These are phyloP conservation scores for Neltuma alba DNA, from an alignment of 306 rosid genomes.

Conservation along the genomic window DNA sequence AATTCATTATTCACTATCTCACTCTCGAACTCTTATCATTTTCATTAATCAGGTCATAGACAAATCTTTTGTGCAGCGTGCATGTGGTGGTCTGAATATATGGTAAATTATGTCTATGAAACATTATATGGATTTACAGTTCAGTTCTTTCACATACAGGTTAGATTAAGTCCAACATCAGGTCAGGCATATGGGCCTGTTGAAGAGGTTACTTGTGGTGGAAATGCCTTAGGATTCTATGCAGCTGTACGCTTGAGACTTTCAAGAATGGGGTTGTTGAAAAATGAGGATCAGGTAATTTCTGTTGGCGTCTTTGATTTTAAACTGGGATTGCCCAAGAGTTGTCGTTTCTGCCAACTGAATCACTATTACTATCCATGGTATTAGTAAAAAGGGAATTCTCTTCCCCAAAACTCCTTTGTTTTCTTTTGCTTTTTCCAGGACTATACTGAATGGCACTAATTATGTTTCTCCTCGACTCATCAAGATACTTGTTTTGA, in stretches of 20 bases:
- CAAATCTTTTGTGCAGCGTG: conserved; percentile 15
- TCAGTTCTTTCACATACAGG: conserved; percentile 44
- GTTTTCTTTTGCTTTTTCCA: not conserved
- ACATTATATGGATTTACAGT: conserved; percentile 19
- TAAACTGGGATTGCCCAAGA: conserved; percentile 3
- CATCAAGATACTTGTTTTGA: conserved; percentile 6
- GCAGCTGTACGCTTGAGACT: conserved; percentile 81
- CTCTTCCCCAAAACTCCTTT: conserved; percentile 11
- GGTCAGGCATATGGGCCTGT: conserved; percentile 44
- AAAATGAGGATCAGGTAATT: conserved; percentile 61
- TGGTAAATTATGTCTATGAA: conserved; percentile 11
- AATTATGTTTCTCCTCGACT: not conserved
- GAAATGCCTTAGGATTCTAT: conserved; percentile 86
- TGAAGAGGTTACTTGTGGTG: conserved; percentile 89
- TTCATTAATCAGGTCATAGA: conserved; percentile 75
- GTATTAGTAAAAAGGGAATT: conserved; percentile 8
- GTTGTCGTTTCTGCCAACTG: not conserved
- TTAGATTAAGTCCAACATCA: conserved; percentile 59
- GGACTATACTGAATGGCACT: not conserved
- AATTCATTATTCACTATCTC: conserved; percentile 67
- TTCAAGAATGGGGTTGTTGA: conserved; percentile 62
- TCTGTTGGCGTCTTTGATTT: not conserved
- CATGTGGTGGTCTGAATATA: conserved; percentile 29
- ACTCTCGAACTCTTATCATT: conserved; percentile 65
- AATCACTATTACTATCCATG: conserved; percentile 2